Evolutionary conservation across 2,329 filamentous ascomycete species (phyloP).

Genomic region (Huntiella savannae): DNA sequence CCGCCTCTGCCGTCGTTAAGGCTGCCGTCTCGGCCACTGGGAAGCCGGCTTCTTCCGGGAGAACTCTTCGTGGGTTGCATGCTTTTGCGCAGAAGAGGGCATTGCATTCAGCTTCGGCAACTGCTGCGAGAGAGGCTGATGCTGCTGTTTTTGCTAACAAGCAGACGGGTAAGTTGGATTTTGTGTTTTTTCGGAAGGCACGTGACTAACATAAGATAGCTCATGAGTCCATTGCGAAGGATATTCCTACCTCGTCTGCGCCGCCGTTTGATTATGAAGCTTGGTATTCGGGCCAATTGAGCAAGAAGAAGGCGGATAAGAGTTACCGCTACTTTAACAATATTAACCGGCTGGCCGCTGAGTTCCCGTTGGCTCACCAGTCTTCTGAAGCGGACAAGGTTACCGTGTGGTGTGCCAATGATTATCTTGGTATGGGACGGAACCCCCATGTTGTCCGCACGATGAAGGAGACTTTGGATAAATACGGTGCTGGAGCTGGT

Average conservation of each 20-base stretch:
- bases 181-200: background rate
- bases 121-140: slow-evolving; percentile 10
- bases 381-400: slow-evolving; percentile 64
- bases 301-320: slow-evolving; percentile 99
- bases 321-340: slow-evolving; percentile 99
- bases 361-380: slow-evolving; percentile 92
- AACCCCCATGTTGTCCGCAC: slow-evolving; percentile 69
- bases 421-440: slow-evolving; percentile 94
- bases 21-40: slow-evolving; percentile 3
- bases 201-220: slow-evolving; percentile 1
- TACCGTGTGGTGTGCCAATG: slow-evolving; percentile 97
- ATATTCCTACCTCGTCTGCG: slow-evolving; percentile 14
- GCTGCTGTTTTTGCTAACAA: slow-evolving; percentile 10
- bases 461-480: slow-evolving; percentile 91
- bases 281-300: slow-evolving; percentile 75
- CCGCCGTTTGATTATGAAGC: slow-evolving; percentile 74
- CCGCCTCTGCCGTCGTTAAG: slow-evolving; percentile 22
- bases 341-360: slow-evolving; percentile 92
- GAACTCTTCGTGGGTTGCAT: slow-evolving; percentile 24
- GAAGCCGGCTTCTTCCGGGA: slow-evolving; percentile 17
- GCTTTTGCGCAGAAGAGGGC: slow-evolving; percentile 36
- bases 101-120: slow-evolving; percentile 5
- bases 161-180: slow-evolving; percentile 8
- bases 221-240: slow-evolving; percentile 11
- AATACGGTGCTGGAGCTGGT: slow-evolving; percentile 85